phyloP scores from a whole-genome alignment of 495 filamentous ascomycete species.

The Cladorrhinum samala region DNA sequence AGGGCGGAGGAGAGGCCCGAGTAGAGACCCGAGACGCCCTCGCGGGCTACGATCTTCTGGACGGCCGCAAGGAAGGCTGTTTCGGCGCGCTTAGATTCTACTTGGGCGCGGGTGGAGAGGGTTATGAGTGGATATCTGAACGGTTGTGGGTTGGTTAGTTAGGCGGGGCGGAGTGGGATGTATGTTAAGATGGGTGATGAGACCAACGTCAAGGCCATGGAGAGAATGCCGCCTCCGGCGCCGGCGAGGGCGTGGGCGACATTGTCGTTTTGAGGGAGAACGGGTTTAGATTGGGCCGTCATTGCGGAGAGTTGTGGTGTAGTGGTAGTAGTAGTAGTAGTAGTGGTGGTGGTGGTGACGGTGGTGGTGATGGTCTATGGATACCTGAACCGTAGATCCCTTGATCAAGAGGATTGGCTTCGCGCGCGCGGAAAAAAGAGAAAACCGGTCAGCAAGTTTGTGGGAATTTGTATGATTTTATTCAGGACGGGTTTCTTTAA shows the following conservation, averaged over 20 bases:
- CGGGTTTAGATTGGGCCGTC: constrained; percentile 37
- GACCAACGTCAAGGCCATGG: constrained; percentile 85
- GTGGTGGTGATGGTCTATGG: too few species aligned
- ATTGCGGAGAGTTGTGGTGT: constrained; percentile 18
- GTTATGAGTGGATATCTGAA: constrained; percentile 86
- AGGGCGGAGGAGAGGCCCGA: constrained; percentile 85
- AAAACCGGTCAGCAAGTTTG: too few species aligned
- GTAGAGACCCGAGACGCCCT: constrained; percentile 83
- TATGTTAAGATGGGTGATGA: constrained; percentile 9
- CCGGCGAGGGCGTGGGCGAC: constrained; percentile 84
- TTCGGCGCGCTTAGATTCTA: constrained; percentile 89
- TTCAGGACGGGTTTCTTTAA: too few species aligned
- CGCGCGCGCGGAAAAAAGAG: too few species aligned
- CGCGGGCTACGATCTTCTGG: constrained; percentile 80
- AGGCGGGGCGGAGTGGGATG: not conserved
- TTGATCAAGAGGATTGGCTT: too few species aligned
- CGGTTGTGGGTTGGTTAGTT: not conserved
- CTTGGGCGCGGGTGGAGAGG: constrained; percentile 93
- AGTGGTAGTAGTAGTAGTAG: too few species aligned
- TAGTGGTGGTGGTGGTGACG: too few species aligned
- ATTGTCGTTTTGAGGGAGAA: constrained; percentile 73
- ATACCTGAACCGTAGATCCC: too few species aligned
- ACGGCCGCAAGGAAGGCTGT: constrained; percentile 74
- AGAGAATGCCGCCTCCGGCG: constrained; percentile 85
- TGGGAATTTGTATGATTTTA: too few species aligned